Base-by-base conservation (phyloP, 2,329 filamentous ascomycete species). In the Gremmenia infestans region DNA sequence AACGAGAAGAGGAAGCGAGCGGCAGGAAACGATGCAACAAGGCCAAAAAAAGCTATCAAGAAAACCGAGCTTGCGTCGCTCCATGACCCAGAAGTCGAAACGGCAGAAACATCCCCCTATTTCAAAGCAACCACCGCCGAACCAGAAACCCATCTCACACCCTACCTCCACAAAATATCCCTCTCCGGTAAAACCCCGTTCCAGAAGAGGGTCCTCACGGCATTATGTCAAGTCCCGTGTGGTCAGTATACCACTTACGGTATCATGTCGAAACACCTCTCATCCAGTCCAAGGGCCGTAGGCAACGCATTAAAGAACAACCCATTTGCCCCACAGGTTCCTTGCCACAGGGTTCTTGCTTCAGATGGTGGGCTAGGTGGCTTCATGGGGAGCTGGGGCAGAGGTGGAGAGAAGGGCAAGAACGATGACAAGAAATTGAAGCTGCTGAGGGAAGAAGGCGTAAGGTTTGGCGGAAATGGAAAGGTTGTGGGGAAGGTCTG, bases 161-260 rank as follows among this genome's bases (percentile, higher is more conserved):
- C 60, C 4, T 61, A 57, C 36, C 56, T 68, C 36, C 54, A 59
- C 23, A 63, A 63, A 49, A 68, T 67, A 19, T 60, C 61, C 15
- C 42, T 61, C 19, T 64, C 54, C 19, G 40, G 58, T 39, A 63
- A 62, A 37, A 82, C 82, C 0, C 64, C 75, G 5, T 85, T 83
- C 65, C 81, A 85, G 69, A 81, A 83, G 70, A 72, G 73, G 57
- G 81, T 95, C 59, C 93, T 91, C 75, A 74, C 79, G 2, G 78
- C 87, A 4, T 81, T 95, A 3, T 86, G 87, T 67, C 88, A 91
- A 67, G 89, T 96, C 57, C 91, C 91, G 0, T 71, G 74, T 15
- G 91, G 91, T 35, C 77, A 78, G 53, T 87, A 91, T 67, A 90
- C 88, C 0, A 93, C 90, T 0, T 95, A 96, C 72, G 86, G 81